phyloP scores from a whole-genome alignment of 176 grass and related monocot genomes.

The Miscanthus lutarioriparius region DNA sequence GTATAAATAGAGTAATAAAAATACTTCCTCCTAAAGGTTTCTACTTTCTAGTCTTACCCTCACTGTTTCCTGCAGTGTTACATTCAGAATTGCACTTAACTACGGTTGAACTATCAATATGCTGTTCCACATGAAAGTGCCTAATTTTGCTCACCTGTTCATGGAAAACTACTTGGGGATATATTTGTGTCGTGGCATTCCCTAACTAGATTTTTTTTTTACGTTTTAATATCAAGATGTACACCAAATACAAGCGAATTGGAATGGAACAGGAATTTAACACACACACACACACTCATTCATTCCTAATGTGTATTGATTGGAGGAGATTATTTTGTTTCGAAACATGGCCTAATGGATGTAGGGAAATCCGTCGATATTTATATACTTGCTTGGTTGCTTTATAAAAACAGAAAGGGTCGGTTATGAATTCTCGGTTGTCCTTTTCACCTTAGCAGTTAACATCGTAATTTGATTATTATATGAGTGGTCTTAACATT shows the following conservation, averaged over 20 bases:
- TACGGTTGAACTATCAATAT: neutral
- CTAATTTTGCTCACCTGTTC: neutral
- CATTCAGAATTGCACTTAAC: neutral
- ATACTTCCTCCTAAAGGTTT: neutral
- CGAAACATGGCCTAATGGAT: neutral
- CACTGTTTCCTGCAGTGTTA: constrained; percentile 8
- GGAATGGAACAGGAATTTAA: neutral
- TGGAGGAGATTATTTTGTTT: neutral
- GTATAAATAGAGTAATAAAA: neutral
- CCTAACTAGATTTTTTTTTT: neutral
- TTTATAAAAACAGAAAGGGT: neutral
- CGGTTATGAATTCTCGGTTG: neutral
- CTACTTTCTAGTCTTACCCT: neutral
- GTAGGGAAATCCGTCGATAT: neutral
- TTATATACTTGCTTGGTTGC: neutral
- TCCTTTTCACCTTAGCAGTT: neutral
- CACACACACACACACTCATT: neutral
- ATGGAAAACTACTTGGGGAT: neutral
- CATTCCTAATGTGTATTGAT: neutral
- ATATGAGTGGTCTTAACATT: constrained; percentile 6
- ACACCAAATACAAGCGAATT: neutral
- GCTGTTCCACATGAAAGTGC: neutral
- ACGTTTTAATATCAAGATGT: neutral
- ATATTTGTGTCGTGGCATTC: neutral
- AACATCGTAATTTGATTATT: neutral